Conservation (phyloP, 768 basidiomycete species). For the Mycena olivaceomarginata region DNA sequence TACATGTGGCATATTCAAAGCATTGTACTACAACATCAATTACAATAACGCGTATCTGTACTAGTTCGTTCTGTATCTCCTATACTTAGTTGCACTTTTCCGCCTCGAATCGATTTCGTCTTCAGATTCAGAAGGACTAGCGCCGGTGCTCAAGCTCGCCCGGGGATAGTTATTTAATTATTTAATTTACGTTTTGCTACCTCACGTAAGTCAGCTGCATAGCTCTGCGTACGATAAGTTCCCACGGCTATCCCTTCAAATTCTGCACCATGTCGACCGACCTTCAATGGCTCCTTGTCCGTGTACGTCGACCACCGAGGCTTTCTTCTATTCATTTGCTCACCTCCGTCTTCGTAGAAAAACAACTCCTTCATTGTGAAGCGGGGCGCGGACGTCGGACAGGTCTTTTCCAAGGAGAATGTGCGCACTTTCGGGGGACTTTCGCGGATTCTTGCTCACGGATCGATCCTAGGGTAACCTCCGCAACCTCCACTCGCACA, state of each 20-base stretch:
- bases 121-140: too few species aligned
- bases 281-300: conserved; percentile 95
- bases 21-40: too few species aligned
- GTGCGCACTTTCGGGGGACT: conserved; percentile 60
- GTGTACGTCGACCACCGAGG: conserved; percentile 70
- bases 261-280: conserved; percentile 84
- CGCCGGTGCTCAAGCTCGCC: too few species aligned
- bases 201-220: neutral
- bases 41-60: too few species aligned
- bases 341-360: conserved; percentile 66
- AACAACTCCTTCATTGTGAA: conserved; percentile 93
- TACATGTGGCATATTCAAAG: too few species aligned
- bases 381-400: conserved; percentile 77
- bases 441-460: conserved; percentile 35
- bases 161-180: conserved; percentile 1
- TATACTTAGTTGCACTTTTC: too few species aligned
- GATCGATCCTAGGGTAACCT: conserved; percentile 81
- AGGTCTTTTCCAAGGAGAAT: conserved; percentile 89
- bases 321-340: conserved; percentile 10
- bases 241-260: conserved; percentile 4
- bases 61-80: too few species aligned
- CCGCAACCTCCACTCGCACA: conserved; percentile 92
- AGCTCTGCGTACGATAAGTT: neutral
- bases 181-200: neutral
- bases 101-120: too few species aligned